A percentile compares a stretch with the other conserved stretches of the same genome.
Conservation (phyloP, 345 rosid genomes). For the Salix viminalis region DNA sequence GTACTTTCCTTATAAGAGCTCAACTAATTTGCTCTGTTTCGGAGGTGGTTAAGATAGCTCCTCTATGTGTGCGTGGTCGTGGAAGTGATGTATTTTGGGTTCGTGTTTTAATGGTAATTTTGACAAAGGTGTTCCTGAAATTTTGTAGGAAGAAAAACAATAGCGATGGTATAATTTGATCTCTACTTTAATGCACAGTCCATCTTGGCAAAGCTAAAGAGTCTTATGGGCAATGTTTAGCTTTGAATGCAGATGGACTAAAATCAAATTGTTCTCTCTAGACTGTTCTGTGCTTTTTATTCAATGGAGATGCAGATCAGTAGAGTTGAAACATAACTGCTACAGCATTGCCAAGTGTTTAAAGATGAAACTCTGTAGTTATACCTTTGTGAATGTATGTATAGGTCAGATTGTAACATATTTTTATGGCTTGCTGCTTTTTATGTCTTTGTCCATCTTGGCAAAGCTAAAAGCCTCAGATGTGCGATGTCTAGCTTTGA, state of each 20-base stretch:
- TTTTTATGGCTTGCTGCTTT: not conserved
- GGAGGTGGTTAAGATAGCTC: not conserved
- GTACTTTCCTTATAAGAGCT: not conserved
- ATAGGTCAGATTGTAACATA: not conserved
- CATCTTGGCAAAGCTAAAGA: conserved; percentile 34
- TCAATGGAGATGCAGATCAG: conserved; percentile 27
- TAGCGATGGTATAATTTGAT: not conserved
- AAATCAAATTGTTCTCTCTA: conserved; percentile 12
- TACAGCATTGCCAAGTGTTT: not conserved
- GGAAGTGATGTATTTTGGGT: not conserved
- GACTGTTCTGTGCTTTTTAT: conserved; percentile 2
- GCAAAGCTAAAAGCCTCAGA: conserved; percentile 44
- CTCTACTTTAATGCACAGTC: conserved; percentile 2
- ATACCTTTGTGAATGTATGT: not conserved
- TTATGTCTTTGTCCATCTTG: conserved; percentile 46
- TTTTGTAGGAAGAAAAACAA: not conserved
- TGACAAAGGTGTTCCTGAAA: not conserved
- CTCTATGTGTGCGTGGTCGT: not conserved
- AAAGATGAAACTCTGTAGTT: not conserved
- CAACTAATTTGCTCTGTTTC: not conserved
- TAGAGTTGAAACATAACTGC: conserved; percentile 22
- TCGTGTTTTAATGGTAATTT: not conserved
- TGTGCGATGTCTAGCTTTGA: conserved; percentile 38
- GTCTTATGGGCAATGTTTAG: conserved; percentile 23
- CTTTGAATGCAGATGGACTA: conserved; percentile 50